Evolutionary conservation across 1,139 yeast species (phyloP).

Genomic region (Candida buenavistaensis): DNA sequence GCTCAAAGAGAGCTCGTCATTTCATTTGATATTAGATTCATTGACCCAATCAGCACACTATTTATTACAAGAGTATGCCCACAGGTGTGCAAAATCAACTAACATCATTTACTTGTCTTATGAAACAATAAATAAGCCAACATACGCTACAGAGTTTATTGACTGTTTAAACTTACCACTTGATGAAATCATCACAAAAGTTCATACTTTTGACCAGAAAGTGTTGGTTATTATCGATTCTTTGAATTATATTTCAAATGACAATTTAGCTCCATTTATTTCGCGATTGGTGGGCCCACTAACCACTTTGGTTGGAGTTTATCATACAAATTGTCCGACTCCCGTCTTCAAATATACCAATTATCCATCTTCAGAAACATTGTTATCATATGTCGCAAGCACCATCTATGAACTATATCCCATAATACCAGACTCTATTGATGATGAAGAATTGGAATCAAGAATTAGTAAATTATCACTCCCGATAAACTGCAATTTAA

Average conservation of each 20-base stretch:
- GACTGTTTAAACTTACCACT: constrained; percentile 33
- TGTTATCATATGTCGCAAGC: constrained; percentile 70
- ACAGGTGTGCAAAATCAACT: constrained; percentile 26
- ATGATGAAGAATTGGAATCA: constrained; percentile 52
- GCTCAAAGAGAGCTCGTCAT: constrained; percentile 72
- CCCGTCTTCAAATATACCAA: constrained; percentile 22
- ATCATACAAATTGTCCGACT: constrained; percentile 52
- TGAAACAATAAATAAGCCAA: constrained; percentile 58
- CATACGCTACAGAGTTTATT: constrained; percentile 48
- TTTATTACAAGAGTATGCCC: constrained; percentile 57
- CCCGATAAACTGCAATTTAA: constrained; percentile 46
- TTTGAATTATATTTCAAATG: constrained; percentile 55
- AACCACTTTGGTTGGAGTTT: constrained; percentile 57
- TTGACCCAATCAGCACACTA: constrained; percentile 63
- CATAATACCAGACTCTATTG: constrained; percentile 21
- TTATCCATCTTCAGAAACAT: constrained; percentile 52
- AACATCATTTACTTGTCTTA: constrained; percentile 55
- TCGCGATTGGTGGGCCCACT: constrained; percentile 55
- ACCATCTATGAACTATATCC: constrained; percentile 52
- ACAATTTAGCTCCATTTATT: constrained; percentile 52
- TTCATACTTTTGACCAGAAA: constrained; percentile 18
- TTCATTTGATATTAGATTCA: constrained; percentile 67
- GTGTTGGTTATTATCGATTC: constrained; percentile 62
- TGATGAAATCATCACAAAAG: constrained; percentile 6
- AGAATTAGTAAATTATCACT: constrained; percentile 43